Evolutionary conservation across 192 early-diverging fungal species (phyloP), one percentile per base, ranked within the genome.

Genomic region (Podila horticola): DNA sequence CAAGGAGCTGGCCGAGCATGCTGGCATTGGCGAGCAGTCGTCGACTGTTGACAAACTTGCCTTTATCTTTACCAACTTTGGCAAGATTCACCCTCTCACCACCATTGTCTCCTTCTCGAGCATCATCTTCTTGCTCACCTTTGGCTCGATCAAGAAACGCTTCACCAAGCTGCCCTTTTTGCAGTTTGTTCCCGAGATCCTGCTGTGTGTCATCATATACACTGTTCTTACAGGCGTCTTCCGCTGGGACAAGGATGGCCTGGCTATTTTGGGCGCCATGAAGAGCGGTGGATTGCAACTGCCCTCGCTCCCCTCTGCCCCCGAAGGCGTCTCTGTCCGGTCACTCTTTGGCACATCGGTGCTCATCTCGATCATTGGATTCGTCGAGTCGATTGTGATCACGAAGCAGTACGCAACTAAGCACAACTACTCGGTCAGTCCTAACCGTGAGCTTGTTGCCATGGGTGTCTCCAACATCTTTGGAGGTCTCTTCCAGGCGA

Each of bases 361-460:
- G 61, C 86, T 98, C 22, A 97, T 98, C 62, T 93, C 98, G 48
- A 92, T 98, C 79, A 94, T 99, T 72, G 98, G 98, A 4, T 97
- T 99, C 75, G 97, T 99, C 26, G 98, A 99, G 84, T 95, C 95
- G 26, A 94, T 99, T 72, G 97, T 94, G 30, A 93, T 97, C 22
- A 92, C 96, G 5, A 96, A 98, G 74, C 95, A 95, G 30, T 98
- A 97, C 79, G 92, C 97, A 0, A 92, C 90, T 64, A 91, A 94
- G 58, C 94, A 97, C 86, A 94, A 97, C 83, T 98, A 98, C 73
- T 84, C 92, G 9, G 93, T 98, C 50, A 95, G 94, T 17, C 93
- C 97, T 12, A 99, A 99, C 74, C 92, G 98, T 49, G 98, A 99
- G 82, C 87, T 99, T 36, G 97, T 99, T 45, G 98, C 97, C 4